phyloP scores from a whole-genome alignment of 345 rosid genomes.

The Aegle marmelos region DNA sequence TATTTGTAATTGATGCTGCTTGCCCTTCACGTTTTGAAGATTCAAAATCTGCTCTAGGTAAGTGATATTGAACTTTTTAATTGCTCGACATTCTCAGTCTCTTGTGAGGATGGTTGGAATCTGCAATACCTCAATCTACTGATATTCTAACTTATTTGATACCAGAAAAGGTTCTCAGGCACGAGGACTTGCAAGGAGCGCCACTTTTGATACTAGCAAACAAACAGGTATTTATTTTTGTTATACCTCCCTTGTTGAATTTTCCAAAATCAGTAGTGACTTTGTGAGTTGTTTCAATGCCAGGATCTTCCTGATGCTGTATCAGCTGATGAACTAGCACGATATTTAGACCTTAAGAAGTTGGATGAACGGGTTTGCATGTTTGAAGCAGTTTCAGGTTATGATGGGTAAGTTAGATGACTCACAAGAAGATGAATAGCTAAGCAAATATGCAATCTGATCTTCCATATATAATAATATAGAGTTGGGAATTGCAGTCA shows the following conservation, averaged over 20 bases:
- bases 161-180: conserved; percentile 88
- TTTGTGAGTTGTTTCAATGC: neutral
- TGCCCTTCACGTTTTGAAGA: conserved; percentile 95
- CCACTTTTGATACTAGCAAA: conserved; percentile 89
- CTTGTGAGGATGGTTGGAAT: neutral
- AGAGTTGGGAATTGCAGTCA: neutral
- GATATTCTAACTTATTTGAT: conserved; percentile 6
- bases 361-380: conserved; percentile 87
- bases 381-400: conserved; percentile 92
- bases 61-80: conserved; percentile 6
- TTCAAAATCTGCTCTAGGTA: conserved; percentile 89
- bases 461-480: neutral
- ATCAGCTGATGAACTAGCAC: conserved; percentile 78
- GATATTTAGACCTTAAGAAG: conserved; percentile 88
- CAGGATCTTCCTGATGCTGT: conserved; percentile 95
- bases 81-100: neutral
- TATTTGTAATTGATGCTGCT: conserved; percentile 90
- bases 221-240: conserved; percentile 60
- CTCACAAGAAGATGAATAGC: neutral
- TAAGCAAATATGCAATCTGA: neutral
- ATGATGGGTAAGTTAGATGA: conserved; percentile 68
- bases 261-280: neutral
- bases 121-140: conserved; percentile 1
- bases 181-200: conserved; percentile 97
- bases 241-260: neutral